Evolutionary conservation across 129 eudicot genomes (phyloP).

Genomic region (Calendula officinalis): DNA sequence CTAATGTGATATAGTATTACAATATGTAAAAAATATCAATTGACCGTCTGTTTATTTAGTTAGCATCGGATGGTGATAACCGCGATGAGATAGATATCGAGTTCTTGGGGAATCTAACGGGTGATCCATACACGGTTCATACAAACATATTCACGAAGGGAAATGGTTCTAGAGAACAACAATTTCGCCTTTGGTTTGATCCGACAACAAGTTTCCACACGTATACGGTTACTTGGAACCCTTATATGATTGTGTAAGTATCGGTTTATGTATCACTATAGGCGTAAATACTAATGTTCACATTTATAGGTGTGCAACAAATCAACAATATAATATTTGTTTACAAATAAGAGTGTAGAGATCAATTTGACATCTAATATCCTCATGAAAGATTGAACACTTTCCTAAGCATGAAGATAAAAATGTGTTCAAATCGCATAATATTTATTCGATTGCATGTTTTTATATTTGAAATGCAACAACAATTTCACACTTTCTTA

Average conservation of each 20-base stretch:
- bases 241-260: constrained; percentile 29
- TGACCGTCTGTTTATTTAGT: constrained; percentile 14
- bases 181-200: constrained; percentile 39
- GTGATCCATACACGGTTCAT: constrained; percentile 34
- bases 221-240: constrained; percentile 34
- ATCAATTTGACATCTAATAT: no score
- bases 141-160: constrained; percentile 35
- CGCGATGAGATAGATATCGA: constrained; percentile 37
- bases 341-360: no score
- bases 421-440: no score
- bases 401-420: no score
- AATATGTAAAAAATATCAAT: not conserved
- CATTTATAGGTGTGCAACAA: no score
- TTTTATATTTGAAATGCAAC: no score
- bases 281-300: no score
- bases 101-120: constrained; percentile 34
- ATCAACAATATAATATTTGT: no score
- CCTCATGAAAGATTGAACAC: no score
- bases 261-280: no score
- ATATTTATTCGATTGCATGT: no score
- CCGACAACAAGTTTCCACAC: constrained; percentile 32
- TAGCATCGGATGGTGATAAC: constrained; percentile 29
- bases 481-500: no score
- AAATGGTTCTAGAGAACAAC: constrained; percentile 32
- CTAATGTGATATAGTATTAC: not conserved